Evolutionary conservation across 768 basidiomycete genomes (phyloP).

Genomic region (Myochromella boudieri): DNA sequence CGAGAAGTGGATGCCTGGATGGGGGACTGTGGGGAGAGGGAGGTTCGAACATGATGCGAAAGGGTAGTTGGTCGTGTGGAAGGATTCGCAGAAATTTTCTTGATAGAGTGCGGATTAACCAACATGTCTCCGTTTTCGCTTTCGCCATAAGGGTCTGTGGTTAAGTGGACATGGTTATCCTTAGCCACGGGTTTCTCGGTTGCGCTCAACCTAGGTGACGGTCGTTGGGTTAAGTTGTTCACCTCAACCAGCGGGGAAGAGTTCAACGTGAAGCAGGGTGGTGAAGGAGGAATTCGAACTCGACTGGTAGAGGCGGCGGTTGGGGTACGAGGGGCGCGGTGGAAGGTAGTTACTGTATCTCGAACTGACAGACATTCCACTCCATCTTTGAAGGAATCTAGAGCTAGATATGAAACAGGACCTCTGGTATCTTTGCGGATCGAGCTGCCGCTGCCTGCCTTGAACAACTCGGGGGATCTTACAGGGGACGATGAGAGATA

Average conservation of each 20-base stretch:
- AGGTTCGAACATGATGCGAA: background rate
- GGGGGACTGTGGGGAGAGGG: background rate
- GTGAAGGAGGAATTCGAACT: background rate
- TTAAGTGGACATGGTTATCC: background rate
- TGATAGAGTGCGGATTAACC: background rate
- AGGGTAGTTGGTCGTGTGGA: background rate
- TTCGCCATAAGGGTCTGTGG: background rate
- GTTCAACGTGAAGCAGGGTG: background rate
- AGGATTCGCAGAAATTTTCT: background rate
- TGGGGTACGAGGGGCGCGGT: too few species aligned
- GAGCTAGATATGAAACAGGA: too few species aligned
- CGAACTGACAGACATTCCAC: too few species aligned
- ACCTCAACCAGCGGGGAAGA: slow-evolving; percentile 12
- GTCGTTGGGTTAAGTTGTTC: slow-evolving; percentile 6
- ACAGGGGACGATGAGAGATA: slow-evolving; percentile 21
- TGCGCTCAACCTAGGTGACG: background rate
- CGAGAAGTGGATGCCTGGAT: background rate
- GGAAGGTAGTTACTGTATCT: too few species aligned
- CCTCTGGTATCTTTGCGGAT: too few species aligned
- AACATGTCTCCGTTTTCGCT: background rate
- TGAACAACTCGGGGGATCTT: background rate
- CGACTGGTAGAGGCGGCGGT: slow-evolving; percentile 5
- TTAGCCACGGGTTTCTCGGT: background rate
- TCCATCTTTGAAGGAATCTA: too few species aligned
- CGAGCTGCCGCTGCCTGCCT: background rate